Percentiles rank a stretch among this genome's conserved stretches.
These are phyloP conservation scores for Ricinus communis DNA, from an alignment of 345 rosid genomes.

Conservation along the genomic window DNA sequence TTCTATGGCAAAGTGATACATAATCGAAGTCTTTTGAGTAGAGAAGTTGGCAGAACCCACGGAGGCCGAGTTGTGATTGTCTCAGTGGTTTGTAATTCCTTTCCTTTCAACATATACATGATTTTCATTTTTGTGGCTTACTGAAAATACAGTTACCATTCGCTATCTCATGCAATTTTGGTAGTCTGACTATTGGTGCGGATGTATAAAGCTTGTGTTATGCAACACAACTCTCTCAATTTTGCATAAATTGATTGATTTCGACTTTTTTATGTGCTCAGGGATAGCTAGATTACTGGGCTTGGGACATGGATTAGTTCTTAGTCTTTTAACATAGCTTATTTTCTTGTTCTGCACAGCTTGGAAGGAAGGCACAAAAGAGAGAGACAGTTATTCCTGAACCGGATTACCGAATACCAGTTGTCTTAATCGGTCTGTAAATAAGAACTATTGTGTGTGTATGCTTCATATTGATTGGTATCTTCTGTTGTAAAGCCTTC, in stretches of 20 bases:
- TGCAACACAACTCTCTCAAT: neutral
- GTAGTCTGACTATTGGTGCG: neutral
- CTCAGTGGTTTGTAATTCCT: constrained; percentile 40
- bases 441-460: neutral
- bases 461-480: neutral
- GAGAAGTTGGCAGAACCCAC: constrained; percentile 14
- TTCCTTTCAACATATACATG: neutral
- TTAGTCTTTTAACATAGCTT: neutral
- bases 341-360: constrained; percentile 35
- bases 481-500: neutral
- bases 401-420: constrained; percentile 62
- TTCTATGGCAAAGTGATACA: constrained; percentile 30
- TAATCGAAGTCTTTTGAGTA: constrained; percentile 23
- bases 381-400: constrained; percentile 61
- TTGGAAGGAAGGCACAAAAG: constrained; percentile 46
- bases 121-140: constrained; percentile 7
- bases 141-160: neutral
- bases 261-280: neutral
- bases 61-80: constrained; percentile 11
- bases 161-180: neutral
- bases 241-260: neutral
- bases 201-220: neutral
- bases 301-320: constrained; percentile 11
- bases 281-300: neutral
- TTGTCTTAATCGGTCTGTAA: constrained; percentile 53